These are phyloP conservation scores for Lathyrus tuberosus DNA, from an alignment of 306 rosid species.

Conservation along the genomic window DNA sequence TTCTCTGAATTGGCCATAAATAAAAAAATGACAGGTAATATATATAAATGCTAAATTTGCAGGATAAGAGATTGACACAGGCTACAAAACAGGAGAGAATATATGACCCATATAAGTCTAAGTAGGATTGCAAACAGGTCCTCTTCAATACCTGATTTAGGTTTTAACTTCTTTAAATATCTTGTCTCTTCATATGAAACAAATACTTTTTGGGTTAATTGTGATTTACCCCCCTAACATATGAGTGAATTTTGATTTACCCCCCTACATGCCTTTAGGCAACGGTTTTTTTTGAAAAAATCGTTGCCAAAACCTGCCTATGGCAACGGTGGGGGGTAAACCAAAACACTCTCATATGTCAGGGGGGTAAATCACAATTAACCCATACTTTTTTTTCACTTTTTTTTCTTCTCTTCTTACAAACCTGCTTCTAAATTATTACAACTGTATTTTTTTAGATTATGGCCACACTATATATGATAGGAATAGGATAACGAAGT, in stretches of 20 bases:
- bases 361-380: no score
- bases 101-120: constrained; percentile 40
- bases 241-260: no score
- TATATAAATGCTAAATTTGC: constrained; percentile 46
- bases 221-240: no score
- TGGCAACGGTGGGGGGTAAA: no score
- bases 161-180: constrained; percentile 35
- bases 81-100: constrained; percentile 41
- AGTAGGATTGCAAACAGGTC: constrained; percentile 31
- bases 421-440: constrained; percentile 22
- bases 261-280: no score
- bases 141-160: constrained; percentile 42
- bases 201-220: constrained; percentile 18
- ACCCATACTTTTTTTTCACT: background rate
- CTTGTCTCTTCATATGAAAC: constrained; percentile 39
- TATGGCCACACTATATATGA: constrained; percentile 1
- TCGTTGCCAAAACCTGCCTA: no score
- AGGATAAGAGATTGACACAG: constrained; percentile 39
- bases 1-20: constrained; percentile 48
- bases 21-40: constrained; percentile 30
- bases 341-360: no score
- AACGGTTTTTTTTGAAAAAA: no score
- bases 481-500: constrained; percentile 10
- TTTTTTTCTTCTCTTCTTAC: constrained; percentile 4
- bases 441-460: constrained; percentile 36